Evolutionary conservation across 116 monocot species (phyloP).

Genomic region (Papilionanthe hybrid): DNA sequence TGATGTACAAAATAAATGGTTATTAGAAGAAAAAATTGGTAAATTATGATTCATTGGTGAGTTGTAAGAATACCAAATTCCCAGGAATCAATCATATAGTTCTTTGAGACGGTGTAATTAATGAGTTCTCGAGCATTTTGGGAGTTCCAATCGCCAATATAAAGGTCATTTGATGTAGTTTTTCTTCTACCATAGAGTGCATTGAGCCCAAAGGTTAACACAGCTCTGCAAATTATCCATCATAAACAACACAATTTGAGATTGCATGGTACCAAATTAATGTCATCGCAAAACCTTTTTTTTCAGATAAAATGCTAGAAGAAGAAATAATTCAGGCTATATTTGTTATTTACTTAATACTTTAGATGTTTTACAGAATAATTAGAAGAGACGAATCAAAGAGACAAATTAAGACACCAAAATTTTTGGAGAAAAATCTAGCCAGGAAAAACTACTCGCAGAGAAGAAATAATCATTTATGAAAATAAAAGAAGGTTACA

Average conservation of each 20-base stretch:
- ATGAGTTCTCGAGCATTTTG: constrained; percentile 63
- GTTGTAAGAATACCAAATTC: constrained; percentile 50
- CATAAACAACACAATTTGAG: background rate
- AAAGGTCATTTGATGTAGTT: constrained; percentile 11
- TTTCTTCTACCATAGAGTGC: constrained; percentile 57
- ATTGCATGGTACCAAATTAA: no score
- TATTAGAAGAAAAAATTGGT: background rate
- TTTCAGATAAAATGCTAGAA: no score
- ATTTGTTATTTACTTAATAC: no score
- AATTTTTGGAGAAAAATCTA: no score
- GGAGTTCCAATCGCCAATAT: constrained; percentile 53
- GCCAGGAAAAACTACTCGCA: no score
- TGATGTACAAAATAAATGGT: background rate
- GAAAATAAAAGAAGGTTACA: no score
- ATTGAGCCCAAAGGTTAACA: constrained; percentile 73
- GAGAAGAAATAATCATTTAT: no score
- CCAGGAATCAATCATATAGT: constrained; percentile 75
- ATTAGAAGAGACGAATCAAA: no score
- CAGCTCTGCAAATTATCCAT: constrained; percentile 35
- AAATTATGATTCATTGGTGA: background rate
- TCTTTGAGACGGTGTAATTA: constrained; percentile 43
- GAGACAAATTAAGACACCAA: no score
- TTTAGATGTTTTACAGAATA: no score
- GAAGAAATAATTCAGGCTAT: no score
- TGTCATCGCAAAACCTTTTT: no score